A percentile compares a stretch with the other conserved stretches of the same genome.
Conservation (phyloP, 2,329 filamentous ascomycete species). For the Diaporthe australafricana region DNA sequence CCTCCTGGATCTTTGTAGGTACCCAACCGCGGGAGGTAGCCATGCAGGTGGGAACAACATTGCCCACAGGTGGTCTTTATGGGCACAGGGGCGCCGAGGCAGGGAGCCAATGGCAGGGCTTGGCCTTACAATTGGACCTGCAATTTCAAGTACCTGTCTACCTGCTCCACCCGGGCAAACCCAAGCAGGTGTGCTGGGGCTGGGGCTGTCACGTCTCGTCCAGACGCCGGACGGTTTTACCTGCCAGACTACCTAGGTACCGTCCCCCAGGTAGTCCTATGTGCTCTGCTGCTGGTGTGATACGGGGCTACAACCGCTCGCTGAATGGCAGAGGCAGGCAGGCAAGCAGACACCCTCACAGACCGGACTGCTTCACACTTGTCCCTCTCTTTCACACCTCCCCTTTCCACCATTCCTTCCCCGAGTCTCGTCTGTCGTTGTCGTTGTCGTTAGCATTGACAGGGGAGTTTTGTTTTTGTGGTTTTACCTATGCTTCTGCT, state of each 20-base stretch:
- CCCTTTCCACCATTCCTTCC: slow-evolving; percentile 6
- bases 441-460: slow-evolving; percentile 30
- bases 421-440: slow-evolving; percentile 26
- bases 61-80: slow-evolving; percentile 17
- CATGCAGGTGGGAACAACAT: slow-evolving; percentile 23
- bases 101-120: slow-evolving; percentile 18
- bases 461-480: slow-evolving; percentile 29
- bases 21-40: slow-evolving; percentile 20
- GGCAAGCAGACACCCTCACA: background rate
- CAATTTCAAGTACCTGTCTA: slow-evolving; percentile 28
- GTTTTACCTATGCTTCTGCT: slow-evolving; percentile 23
- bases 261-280: background rate
- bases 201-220: slow-evolving; percentile 18
- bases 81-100: slow-evolving; percentile 16
- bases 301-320: background rate
- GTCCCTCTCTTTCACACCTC: slow-evolving; percentile 29
- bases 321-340: background rate
- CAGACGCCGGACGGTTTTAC: slow-evolving; percentile 28
- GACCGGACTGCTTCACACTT: slow-evolving; percentile 10
- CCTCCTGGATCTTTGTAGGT: slow-evolving; percentile 17
- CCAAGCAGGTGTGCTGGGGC: slow-evolving; percentile 16
- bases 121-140: slow-evolving; percentile 24
- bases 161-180: slow-evolving; percentile 12
- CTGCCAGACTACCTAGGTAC: slow-evolving; percentile 15
- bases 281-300: background rate